Conservation (phyloP, 2,329 filamentous ascomycete genomes). For the Diplodia intermedia region DNA sequence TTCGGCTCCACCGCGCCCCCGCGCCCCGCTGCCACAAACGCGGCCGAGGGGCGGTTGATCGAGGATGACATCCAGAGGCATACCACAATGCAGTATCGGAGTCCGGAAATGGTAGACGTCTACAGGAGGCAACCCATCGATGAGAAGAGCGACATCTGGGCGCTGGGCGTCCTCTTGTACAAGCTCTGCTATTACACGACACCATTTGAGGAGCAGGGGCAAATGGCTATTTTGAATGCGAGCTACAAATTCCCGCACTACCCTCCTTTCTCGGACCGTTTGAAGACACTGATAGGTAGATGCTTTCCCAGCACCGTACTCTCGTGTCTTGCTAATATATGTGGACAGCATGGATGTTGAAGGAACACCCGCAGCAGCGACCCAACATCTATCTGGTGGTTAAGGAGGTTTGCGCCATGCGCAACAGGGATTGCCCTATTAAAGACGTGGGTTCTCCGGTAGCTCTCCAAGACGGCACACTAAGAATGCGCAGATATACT, state of each 20-base stretch:
- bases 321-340: neutral
- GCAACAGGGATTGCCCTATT: constrained; percentile 83
- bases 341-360: constrained; percentile 81
- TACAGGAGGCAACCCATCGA: constrained; percentile 96
- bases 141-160: constrained; percentile 99
- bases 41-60: constrained; percentile 86
- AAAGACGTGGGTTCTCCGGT: constrained; percentile 72
- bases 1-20: constrained; percentile 92
- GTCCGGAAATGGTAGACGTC: constrained; percentile 98
- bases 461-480: constrained; percentile 22
- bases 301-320: constrained; percentile 19
- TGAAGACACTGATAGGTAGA: constrained; percentile 89
- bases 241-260: constrained; percentile 91
- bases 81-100: constrained; percentile 95
- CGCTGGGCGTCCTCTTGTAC: constrained; percentile 90
- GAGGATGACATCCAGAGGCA: constrained; percentile 98
- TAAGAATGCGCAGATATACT: constrained; percentile 55
- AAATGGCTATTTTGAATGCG: constrained; percentile 95
- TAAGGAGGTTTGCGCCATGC: constrained; percentile 85
- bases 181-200: constrained; percentile 99
- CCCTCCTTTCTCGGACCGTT: constrained; percentile 84
- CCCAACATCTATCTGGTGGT: constrained; percentile 96
- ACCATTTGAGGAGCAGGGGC: constrained; percentile 95
- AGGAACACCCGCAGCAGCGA: constrained; percentile 77
- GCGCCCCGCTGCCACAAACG: constrained; percentile 81